Conservation (phyloP, 2,329 filamentous ascomycete species). For the Diaporthe velutina region DNA sequence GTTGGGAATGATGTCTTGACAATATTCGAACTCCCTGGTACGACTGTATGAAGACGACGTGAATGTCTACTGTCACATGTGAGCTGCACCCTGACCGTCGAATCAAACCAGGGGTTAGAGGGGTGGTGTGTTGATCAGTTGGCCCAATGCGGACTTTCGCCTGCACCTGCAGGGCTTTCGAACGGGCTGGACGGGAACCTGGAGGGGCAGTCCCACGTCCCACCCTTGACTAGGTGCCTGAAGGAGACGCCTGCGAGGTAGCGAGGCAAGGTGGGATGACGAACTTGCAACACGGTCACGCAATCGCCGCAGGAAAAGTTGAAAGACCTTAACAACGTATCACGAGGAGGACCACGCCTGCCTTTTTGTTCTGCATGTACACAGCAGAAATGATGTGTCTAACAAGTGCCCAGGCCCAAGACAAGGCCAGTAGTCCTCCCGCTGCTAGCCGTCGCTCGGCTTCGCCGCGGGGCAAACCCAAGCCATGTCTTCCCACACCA, state of each 20-base stretch:
- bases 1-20: neutral
- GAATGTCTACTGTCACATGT: neutral
- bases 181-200: neutral
- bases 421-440: neutral
- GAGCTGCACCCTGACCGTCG: neutral
- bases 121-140: constrained; percentile 5
- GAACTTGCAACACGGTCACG: constrained; percentile 13
- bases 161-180: neutral
- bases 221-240: neutral
- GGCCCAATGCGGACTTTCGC: neutral
- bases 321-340: neutral
- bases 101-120: neutral
- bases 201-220: constrained; percentile 8
- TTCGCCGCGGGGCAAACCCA: constrained; percentile 26
- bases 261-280: neutral
- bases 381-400: neutral
- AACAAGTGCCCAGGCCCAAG: no score
- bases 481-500: constrained; percentile 27
- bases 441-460: constrained; percentile 31
- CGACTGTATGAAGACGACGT: neutral
- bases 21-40: neutral
- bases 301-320: constrained; percentile 6
- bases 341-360: neutral
- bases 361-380: neutral
- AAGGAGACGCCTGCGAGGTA: neutral